Conservation (phyloP, 768 basidiomycete genomes). For the Tephrocybe sp. region DNA sequence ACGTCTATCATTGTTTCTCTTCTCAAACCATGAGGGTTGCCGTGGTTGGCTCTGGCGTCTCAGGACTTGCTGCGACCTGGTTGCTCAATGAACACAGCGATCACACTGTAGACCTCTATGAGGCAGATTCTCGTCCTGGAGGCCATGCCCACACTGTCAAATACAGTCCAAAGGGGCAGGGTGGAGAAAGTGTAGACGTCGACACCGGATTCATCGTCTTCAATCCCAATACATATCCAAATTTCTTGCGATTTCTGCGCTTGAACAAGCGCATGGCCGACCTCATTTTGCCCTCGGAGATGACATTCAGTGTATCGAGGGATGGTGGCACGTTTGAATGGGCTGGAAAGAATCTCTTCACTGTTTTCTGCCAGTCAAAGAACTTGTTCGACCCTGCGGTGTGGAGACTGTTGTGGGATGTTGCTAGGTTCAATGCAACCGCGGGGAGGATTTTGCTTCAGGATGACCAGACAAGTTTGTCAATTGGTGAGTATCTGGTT, state of each 20-base stretch:
- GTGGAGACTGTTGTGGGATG: constrained; percentile 74
- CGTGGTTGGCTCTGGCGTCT: constrained; percentile 76
- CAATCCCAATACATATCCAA: constrained; percentile 77
- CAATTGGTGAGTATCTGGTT: constrained; percentile 61
- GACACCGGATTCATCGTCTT: constrained; percentile 74
- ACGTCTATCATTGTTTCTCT: neutral
- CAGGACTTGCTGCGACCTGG: constrained; percentile 79
- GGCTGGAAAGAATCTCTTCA: constrained; percentile 63
- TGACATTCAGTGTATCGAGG: constrained; percentile 79
- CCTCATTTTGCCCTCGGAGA: constrained; percentile 57
- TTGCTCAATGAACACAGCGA: constrained; percentile 72
- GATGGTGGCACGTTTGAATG: constrained; percentile 73
- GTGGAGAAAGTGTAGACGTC: constrained; percentile 46
- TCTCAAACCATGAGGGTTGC: constrained; percentile 54
- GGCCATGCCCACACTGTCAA: constrained; percentile 78
- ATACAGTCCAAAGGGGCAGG: constrained; percentile 40
- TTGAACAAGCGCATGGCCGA: constrained; percentile 40
- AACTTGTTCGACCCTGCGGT: constrained; percentile 64
- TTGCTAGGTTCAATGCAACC: constrained; percentile 72
- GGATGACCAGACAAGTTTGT: constrained; percentile 38
- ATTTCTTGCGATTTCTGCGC: constrained; percentile 70
- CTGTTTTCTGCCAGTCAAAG: constrained; percentile 66
- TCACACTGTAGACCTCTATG: constrained; percentile 75
- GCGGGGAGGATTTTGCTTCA: constrained; percentile 47
- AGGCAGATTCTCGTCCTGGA: constrained; percentile 64